A percentile compares a stretch with the other conserved stretches of the same genome.
phyloP scores from a whole-genome alignment of 73 alveolate genomes.

The Tetrahymena borealis region DNA sequence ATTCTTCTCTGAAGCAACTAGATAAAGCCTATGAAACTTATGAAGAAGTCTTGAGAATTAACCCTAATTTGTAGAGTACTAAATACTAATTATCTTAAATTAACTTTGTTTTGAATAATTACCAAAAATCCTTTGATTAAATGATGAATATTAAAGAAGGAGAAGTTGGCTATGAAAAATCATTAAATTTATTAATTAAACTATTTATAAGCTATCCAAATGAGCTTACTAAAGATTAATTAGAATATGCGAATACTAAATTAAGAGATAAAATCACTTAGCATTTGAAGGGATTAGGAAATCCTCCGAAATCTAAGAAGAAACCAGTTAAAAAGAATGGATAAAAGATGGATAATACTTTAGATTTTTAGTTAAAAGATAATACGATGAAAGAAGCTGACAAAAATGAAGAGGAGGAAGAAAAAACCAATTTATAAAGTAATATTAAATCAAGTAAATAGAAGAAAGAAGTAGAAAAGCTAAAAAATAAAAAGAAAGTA shows the following conservation, averaged over 20 bases:
- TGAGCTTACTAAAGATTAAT: not conserved
- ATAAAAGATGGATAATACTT: not conserved
- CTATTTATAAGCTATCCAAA: not conserved
- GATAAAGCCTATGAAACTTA: not conserved
- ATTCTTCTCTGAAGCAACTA: not conserved
- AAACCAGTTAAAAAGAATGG: not conserved
- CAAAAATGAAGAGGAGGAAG: not conserved
- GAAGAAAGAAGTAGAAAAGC: no score
- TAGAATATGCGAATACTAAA: not conserved
- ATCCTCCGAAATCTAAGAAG: not conserved
- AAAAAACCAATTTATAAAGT: not conserved
- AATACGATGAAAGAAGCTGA: not conserved
- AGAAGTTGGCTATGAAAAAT: not conserved
- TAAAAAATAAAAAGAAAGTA: no score
- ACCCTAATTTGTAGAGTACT: not conserved
- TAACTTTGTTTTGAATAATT: not conserved
- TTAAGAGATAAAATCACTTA: not conserved
- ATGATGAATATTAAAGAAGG: not conserved
- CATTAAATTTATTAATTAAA: not conserved
- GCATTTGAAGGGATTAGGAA: not conserved
- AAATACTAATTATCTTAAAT: not conserved
- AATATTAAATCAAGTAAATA: not conserved
- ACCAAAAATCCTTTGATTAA: not conserved
- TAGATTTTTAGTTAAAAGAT: no score
- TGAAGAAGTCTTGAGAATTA: not conserved